Evolutionary conservation across 495 filamentous ascomycete genomes (phyloP).

Genomic region (Xylaria flabelliformis): DNA sequence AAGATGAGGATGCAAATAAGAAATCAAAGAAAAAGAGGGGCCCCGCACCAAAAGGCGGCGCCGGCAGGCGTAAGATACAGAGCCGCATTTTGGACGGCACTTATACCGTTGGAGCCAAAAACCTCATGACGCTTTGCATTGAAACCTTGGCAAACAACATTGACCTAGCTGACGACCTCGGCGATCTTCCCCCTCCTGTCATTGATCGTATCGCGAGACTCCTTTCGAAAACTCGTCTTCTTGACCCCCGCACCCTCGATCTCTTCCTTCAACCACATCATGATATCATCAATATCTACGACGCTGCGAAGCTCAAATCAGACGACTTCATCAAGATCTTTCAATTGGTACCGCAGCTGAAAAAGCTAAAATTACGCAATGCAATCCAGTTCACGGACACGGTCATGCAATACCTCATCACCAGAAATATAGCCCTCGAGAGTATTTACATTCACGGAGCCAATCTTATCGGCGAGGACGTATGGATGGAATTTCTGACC

Average conservation of each 20-base stretch:
- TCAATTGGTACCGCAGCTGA: constrained; percentile 70
- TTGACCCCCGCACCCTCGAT: constrained; percentile 72
- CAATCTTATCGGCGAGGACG: constrained; percentile 75
- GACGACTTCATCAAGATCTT: constrained; percentile 83
- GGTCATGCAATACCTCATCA: constrained; percentile 78
- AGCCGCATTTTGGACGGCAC: constrained; percentile 81
- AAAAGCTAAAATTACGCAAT: constrained; percentile 73
- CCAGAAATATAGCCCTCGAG: constrained; percentile 66
- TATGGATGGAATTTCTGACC: constrained; percentile 71
- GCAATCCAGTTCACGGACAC: constrained; percentile 87
- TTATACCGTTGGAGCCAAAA: constrained; percentile 70
- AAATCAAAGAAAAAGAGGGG: constrained; percentile 58
- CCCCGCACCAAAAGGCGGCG: constrained; percentile 47
- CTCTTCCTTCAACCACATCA: constrained; percentile 76
- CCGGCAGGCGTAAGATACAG: constrained; percentile 70
- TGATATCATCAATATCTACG: constrained; percentile 75
- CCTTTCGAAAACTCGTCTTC: constrained; percentile 76
- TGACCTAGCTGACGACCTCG: constrained; percentile 80
- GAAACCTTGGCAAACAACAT: constrained; percentile 86
- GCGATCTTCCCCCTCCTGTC: constrained; percentile 71
- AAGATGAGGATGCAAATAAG: constrained; percentile 67
- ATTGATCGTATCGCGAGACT: constrained; percentile 80
- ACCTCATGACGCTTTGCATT: constrained; percentile 77
- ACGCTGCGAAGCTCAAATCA: constrained; percentile 74
- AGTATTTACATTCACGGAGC: constrained; percentile 73